These are phyloP conservation scores for Ganoderma meredithae DNA, from an alignment of 1,284 basidiomycete genomes.

Conservation along the genomic window DNA sequence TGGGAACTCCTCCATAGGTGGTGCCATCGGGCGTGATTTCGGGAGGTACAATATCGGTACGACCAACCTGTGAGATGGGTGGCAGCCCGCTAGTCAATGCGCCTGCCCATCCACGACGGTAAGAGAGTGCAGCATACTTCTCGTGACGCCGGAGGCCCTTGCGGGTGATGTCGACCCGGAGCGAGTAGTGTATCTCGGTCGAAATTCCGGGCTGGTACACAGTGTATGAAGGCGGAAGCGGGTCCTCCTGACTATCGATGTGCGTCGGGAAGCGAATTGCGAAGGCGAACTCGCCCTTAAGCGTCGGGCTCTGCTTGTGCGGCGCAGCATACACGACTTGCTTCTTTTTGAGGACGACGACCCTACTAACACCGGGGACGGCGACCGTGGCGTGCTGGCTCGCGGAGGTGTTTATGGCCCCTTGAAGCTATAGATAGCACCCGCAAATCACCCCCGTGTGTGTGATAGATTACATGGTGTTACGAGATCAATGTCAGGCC, in stretches of 20 bases:
- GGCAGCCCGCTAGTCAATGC: slow-evolving; percentile 9
- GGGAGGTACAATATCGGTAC: slow-evolving; percentile 45
- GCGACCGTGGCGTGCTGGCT: slow-evolving; percentile 40
- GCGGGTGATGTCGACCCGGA: slow-evolving; percentile 50
- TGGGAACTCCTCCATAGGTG: slow-evolving; percentile 41
- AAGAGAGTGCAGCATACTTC: slow-evolving; percentile 44
- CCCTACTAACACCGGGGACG: slow-evolving; percentile 33
- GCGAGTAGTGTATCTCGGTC: slow-evolving; percentile 48
- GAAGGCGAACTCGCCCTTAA: slow-evolving; percentile 46
- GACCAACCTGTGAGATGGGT: slow-evolving; percentile 21
- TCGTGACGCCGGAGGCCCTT: slow-evolving; percentile 51
- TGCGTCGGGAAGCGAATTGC: slow-evolving; percentile 48
- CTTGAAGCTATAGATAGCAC: slow-evolving; percentile 45
- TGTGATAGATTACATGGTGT: slow-evolving; percentile 10
- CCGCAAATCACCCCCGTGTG: not conserved
- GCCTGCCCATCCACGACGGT: slow-evolving; percentile 4
- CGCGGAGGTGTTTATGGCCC: slow-evolving; percentile 45
- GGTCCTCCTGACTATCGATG: slow-evolving; percentile 37
- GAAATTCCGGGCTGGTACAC: slow-evolving; percentile 46
- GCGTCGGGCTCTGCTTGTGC: slow-evolving; percentile 33
- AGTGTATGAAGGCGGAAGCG: slow-evolving; percentile 51
- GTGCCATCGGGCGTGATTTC: slow-evolving; percentile 47
- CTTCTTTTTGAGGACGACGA: slow-evolving; percentile 41
- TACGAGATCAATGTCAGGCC: slow-evolving; percentile 6
- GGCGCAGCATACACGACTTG: slow-evolving; percentile 42